Conservation (phyloP, 1,284 basidiomycete species). For the Grifola frondosa region DNA sequence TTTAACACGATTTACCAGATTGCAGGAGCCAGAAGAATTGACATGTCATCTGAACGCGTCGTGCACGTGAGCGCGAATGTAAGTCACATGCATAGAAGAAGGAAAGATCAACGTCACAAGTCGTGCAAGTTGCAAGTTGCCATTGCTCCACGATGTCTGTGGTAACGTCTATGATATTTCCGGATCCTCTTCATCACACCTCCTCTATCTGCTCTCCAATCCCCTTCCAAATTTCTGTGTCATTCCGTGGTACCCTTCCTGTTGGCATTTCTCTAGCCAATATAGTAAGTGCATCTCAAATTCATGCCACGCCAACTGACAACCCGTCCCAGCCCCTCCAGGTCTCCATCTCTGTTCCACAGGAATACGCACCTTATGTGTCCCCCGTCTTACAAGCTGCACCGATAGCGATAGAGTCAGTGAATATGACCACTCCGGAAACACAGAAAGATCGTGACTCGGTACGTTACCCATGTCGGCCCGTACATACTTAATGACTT, state of each 20-base stretch:
- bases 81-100: not conserved
- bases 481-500: no score
- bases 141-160: not conserved
- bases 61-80: no score
- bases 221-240: not conserved
- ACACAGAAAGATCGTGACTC: not conserved
- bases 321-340: not conserved
- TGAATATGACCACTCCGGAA: not conserved
- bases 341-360: conserved; percentile 1
- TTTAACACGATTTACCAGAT: no score
- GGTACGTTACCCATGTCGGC: no score
- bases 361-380: not conserved
- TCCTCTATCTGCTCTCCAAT: not conserved
- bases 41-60: no score
- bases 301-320: not conserved
- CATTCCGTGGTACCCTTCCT: conserved; percentile 1
- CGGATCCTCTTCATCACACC: not conserved
- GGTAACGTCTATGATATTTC: not conserved
- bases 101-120: not conserved
- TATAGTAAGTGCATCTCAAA: not conserved
- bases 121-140: not conserved
- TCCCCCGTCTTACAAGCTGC: not conserved
- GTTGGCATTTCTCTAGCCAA: not conserved
- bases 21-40: no score
- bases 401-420: not conserved